Base-by-base conservation (phyloP, 2,329 filamentous ascomycete genomes). In the Diplodia scrobiculata region DNA sequence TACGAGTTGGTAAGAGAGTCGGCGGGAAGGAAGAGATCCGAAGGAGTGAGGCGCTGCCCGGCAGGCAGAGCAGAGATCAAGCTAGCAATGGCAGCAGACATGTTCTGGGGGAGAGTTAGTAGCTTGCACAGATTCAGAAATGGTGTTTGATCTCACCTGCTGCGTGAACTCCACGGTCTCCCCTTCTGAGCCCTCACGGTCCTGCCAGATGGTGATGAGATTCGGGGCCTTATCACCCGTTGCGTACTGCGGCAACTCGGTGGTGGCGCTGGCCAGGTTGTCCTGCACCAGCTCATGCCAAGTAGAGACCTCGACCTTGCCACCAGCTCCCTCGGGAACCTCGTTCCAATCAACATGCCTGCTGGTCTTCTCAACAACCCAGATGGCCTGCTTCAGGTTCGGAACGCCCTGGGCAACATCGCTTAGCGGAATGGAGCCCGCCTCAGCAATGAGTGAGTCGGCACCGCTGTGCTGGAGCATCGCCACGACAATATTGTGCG, bases 301-400 rank as follows among this genome's bases (percentile, higher is more conserved):
- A 14, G 94, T 95, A n/a, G 88, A 86, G 17, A 97, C 90, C 66
- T 90, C 90, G 68, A 96, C 83, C 68, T 84, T 87, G 66, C 89
- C 86, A 17, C 89, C 89, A 66, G 89, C 88, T 62, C 90, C 89
- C 73, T 89, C 86, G 11, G 93, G 92, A 1, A 93, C 86, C 74
- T 94, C 91, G 71, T 91, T 93, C 93, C 94, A 99, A 78, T 97
- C 93, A 84, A 99, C 90, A 75, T 98, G 94, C 71, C 87, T 87
- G 80, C 89, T 97, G 50, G 92, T 92, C 73, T 92, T 86, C 72
- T 97, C 94, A 5, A 96, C 92, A 13, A 97, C 93, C 91, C 93
- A 98, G 71, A 97, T 86, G 36, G 97, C 84, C 71, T 92, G 87
- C 68, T 76, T 88, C 53, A 99, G 83, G 45, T 85, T 84, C 5